Evolutionary conservation across 768 basidiomycete genomes (phyloP).

Genomic region (Hysterangium stoloniferum): DNA sequence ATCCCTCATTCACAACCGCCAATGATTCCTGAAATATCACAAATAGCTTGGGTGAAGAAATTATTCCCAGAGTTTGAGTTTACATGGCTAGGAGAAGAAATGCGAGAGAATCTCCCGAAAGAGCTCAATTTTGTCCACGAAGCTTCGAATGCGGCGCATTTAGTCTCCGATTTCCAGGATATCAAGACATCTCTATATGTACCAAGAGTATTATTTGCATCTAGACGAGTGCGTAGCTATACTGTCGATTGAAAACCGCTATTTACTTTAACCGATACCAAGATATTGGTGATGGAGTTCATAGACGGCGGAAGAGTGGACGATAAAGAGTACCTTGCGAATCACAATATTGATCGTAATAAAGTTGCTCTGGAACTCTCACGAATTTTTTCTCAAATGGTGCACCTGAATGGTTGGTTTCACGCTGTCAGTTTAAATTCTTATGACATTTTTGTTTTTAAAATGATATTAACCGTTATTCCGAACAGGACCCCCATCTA

Average conservation of each 20-base stretch:
- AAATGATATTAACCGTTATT: slow-evolving; percentile 14
- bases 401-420: slow-evolving; percentile 90
- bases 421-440: slow-evolving; percentile 50
- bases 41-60: slow-evolving; percentile 71
- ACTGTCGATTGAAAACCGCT: not conserved
- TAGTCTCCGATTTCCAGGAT: slow-evolving; percentile 59
- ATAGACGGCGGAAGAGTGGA: slow-evolving; percentile 86
- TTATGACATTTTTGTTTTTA: not conserved
- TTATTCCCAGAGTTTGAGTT: slow-evolving; percentile 97
- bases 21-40: not conserved
- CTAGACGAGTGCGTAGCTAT: slow-evolving; percentile 52
- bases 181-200: slow-evolving; percentile 80
- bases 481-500: slow-evolving; percentile 76
- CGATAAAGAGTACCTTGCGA: slow-evolving; percentile 74
- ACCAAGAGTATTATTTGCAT: slow-evolving; percentile 65
- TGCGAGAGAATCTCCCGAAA: slow-evolving; percentile 83
- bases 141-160: slow-evolving; percentile 74
- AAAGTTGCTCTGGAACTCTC: slow-evolving; percentile 87
- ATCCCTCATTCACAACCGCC: not conserved
- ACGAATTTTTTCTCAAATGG: slow-evolving; percentile 90
- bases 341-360: slow-evolving; percentile 84
- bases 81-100: slow-evolving; percentile 89
- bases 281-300: slow-evolving; percentile 81
- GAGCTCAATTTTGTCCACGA: slow-evolving; percentile 96
- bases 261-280: not conserved